Evolutionary conservation across 495 filamentous ascomycete species (phyloP).

Genomic region (Neurospora sp.): DNA sequence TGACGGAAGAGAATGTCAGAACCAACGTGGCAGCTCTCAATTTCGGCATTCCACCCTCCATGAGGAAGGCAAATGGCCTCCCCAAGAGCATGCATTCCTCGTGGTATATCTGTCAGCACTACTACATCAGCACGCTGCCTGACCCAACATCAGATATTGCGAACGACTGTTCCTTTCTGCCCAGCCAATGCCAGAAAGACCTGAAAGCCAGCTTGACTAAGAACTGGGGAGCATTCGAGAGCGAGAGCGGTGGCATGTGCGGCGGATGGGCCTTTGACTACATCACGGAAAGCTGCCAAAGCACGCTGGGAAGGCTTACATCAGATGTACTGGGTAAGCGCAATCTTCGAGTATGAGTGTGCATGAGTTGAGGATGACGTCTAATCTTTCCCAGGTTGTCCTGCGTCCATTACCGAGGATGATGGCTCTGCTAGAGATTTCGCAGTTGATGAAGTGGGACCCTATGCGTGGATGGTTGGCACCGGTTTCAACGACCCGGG

Average conservation of each 20-base stretch:
- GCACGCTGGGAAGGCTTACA: not conserved
- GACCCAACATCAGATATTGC: not conserved
- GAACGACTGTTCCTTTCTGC: not conserved
- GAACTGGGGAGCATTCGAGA: not conserved
- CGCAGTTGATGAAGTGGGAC: not conserved
- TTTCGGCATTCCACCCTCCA: not conserved
- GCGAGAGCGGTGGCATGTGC: not conserved
- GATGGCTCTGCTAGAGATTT: not conserved
- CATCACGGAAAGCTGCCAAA: not conserved
- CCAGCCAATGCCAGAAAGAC: not conserved
- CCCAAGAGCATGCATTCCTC: not conserved
- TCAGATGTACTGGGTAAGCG: not conserved
- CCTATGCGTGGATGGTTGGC: not conserved
- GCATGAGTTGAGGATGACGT: fast-evolving
- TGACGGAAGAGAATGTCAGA: not conserved
- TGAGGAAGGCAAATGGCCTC: not conserved
- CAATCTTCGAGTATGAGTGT: not conserved
- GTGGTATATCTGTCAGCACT: not conserved
- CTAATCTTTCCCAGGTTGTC: not conserved
- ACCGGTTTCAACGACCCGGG: not conserved
- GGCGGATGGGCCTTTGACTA: not conserved
- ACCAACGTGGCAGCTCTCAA: not conserved
- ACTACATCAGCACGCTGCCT: not conserved
- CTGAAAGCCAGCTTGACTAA: not conserved
- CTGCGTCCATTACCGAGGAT: not conserved